Base-by-base conservation (phyloP, 169 alveolate species). In the Sarcocystis neurona region DNA sequence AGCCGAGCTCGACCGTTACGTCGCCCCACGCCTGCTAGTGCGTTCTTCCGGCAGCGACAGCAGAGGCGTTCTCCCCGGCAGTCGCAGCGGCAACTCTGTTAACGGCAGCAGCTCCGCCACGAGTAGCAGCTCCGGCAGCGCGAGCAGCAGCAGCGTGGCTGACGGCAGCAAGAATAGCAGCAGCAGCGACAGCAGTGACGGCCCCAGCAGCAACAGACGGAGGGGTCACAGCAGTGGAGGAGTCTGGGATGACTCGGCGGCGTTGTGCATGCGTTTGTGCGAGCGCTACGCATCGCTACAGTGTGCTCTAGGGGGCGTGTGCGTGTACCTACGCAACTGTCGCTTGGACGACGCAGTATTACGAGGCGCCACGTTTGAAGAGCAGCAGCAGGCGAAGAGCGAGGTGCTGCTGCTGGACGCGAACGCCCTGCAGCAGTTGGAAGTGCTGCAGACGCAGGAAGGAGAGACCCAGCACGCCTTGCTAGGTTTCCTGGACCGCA, bases 401-500 rank as follows among this genome's bases (percentile, higher is more conserved):
- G 8, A 39, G 46, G 43, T 30, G 34, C 75, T 88, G 5, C 27
- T 74, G 2, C 47, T 88, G 53, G 92, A 88, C 75, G 87, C 92
- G 44, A 32, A 79, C 32, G 87, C 88, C 48, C 85, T 88, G n/a
- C 32, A 46, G 50, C 72, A 88, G 41, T 46, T 88, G 63, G 92
- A 88, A 56, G 41, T 88, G 4, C 88, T 88, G 30, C 82, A 44
- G 46, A 88, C 88, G n/a, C 87, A 79, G 44, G 92, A 88, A 12
- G 87, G 92, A 3, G 8, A 10, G 30, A 48, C 46, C 32, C 92
- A 92, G 84, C 77, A 92, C 89, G 93, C 97, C 4, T 91, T 96
- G 47, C 94, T 95, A 68, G 97, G 96, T 32, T 96, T 94, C 85
- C 90, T 98, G 56, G 96, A 98, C 94, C 95, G 95, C 85, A 97